These are phyloP conservation scores for Linanthus parryae DNA, from an alignment of 148 eudicot species.

Conservation along the genomic window DNA sequence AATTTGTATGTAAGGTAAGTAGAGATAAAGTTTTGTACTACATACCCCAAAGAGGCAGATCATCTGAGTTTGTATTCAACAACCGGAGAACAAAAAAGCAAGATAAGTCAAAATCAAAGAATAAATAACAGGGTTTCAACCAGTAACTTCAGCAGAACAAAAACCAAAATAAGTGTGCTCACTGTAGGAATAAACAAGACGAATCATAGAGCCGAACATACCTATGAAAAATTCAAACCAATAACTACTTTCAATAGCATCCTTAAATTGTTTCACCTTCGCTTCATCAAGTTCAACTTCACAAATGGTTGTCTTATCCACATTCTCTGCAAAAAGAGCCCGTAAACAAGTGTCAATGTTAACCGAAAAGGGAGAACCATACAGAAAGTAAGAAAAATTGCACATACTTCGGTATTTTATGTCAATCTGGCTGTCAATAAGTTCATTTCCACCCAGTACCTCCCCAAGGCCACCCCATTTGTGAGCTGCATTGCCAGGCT, in stretches of 20 bases:
- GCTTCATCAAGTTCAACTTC: constrained; percentile 70
- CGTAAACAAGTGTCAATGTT: neutral
- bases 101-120: constrained; percentile 10
- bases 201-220: constrained; percentile 24
- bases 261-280: constrained; percentile 73
- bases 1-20: neutral
- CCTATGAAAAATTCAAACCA: constrained; percentile 97
- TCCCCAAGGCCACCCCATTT: constrained; percentile 99
- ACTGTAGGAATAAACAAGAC: neutral
- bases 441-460: constrained; percentile 96
- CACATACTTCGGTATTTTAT: constrained; percentile 72
- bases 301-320: constrained; percentile 61
- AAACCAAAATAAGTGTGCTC: neutral
- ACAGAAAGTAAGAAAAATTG: neutral
- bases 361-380: constrained; percentile 3
- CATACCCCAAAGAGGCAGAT: constrained; percentile 88
- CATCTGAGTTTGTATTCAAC: constrained; percentile 48
- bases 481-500: constrained; percentile 57
- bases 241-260: constrained; percentile 83
- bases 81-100: constrained; percentile 16
- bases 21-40: constrained; percentile 3
- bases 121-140: neutral
- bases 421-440: constrained; percentile 85
- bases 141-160: neutral
- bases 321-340: constrained; percentile 60